Conservation (phyloP, 139 green algal genomes). For the Chlorella vulgaris region DNA sequence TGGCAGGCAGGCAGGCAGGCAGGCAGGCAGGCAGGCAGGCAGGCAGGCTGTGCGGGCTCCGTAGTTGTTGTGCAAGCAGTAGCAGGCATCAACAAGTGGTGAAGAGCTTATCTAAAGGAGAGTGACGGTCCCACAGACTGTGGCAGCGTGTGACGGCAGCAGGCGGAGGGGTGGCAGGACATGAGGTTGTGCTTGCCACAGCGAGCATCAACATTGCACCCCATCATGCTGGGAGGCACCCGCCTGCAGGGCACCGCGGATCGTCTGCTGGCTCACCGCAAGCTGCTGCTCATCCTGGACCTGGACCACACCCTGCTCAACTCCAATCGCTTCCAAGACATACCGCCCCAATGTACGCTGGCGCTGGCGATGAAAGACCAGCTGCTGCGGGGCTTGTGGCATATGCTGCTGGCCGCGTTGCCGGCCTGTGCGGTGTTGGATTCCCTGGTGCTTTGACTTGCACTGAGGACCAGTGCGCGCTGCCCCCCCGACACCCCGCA, state of each 20-base stretch:
- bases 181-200: too few relatives aligned
- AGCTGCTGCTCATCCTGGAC: constrained; percentile 88
- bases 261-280: constrained; percentile 44
- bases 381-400: neutral
- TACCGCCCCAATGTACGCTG: constrained; percentile 19
- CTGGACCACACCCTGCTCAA: constrained; percentile 97
- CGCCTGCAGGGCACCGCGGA: neutral
- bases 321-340: constrained; percentile 54
- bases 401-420: too few relatives aligned
- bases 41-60: too few relatives aligned
- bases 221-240: neutral
- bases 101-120: too few relatives aligned
- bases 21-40: neutral
- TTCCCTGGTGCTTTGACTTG: too few relatives aligned
- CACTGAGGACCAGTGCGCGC: neutral
- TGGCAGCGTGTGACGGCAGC: too few relatives aligned
- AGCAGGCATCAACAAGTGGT: too few relatives aligned
- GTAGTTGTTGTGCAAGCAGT: too few relatives aligned
- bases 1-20: neutral
- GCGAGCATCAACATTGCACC: neutral
- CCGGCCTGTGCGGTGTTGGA: too few relatives aligned
- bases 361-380: neutral
- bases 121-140: too few relatives aligned
- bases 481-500: constrained; percentile 1
- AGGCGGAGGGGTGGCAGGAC: too few relatives aligned